Conservation (phyloP, 768 basidiomycete species). For the Hypholoma sublateritium region DNA sequence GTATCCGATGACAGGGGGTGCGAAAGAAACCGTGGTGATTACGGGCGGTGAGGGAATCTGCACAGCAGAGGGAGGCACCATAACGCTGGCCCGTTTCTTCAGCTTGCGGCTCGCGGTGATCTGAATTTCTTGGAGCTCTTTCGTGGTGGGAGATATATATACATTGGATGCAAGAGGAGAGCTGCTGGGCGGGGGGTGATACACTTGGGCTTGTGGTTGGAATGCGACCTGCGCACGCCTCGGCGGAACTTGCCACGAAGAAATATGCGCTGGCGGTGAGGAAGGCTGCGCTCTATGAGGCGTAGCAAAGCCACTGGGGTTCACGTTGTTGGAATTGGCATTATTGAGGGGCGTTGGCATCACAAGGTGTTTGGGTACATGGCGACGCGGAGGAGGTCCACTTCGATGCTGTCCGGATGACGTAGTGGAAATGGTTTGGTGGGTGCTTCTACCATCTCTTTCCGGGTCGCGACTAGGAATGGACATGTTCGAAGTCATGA, state of each 20-base stretch:
- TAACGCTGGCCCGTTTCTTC: conserved; percentile 27
- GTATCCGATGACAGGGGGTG: conserved; percentile 27
- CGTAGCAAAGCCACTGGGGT: background rate
- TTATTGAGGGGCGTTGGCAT: conserved; percentile 71
- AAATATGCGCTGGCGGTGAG: background rate
- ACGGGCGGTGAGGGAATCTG: conserved; percentile 21
- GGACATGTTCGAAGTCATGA: background rate
- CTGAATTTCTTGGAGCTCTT: conserved; percentile 19
- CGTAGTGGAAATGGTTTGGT: conserved; percentile 25
- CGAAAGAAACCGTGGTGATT: conserved; percentile 27
- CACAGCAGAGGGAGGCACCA: conserved; percentile 12
- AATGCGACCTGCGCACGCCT: conserved; percentile 11
- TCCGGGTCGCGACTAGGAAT: conserved; percentile 9
- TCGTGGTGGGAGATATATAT: conserved; percentile 5
- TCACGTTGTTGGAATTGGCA: background rate
- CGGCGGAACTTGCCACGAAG: conserved; percentile 12
- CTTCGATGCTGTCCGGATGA: conserved; percentile 23
- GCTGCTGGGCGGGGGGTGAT: conserved; percentile 2
- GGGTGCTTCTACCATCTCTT: conserved; percentile 21
- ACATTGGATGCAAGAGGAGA: conserved; percentile 1
- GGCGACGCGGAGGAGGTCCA: conserved; percentile 26
- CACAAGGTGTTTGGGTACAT: conserved; percentile 63
- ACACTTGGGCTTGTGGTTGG: conserved; percentile 11
- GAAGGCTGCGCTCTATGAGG: background rate
- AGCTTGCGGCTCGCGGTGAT: conserved; percentile 24